phyloP scores from a whole-genome alignment of 2,329 filamentous ascomycete species.

The Alternaria sp. region DNA sequence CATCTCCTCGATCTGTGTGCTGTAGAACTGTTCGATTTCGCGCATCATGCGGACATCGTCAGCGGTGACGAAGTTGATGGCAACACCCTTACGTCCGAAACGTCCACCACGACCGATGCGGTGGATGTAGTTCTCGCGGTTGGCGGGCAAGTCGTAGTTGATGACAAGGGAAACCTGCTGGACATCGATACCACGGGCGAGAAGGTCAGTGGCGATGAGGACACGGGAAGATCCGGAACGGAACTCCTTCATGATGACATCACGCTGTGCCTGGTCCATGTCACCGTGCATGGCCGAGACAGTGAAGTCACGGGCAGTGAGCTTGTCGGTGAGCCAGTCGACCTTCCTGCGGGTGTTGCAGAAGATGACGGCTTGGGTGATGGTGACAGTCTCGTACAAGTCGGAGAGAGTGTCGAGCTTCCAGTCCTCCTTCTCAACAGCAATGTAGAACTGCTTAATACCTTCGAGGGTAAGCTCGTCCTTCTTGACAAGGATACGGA shows the following conservation, averaged over 20 bases:
- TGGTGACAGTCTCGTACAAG: constrained; percentile 98
- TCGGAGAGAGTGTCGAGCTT: constrained; percentile 99
- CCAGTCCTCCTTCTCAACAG: constrained; percentile 99
- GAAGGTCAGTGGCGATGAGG: constrained; percentile 95
- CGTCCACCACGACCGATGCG: constrained; percentile 99
- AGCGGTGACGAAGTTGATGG: constrained; percentile 99
- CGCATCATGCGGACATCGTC: constrained; percentile 99
- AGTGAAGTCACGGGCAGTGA: constrained; percentile 97
- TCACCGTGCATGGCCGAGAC: constrained; percentile 99
- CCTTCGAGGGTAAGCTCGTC: constrained; percentile 99
- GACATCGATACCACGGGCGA: constrained; percentile 99
- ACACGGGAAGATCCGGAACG: constrained; percentile 98
- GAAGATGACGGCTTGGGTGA: constrained; percentile 99
- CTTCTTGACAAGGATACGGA: constrained; percentile 99
- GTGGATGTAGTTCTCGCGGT: constrained; percentile 99
- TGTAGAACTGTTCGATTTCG: constrained; percentile 99
- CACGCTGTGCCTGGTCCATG: constrained; percentile 98
- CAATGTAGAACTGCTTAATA: constrained; percentile 99
- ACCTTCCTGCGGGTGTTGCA: constrained; percentile 99
- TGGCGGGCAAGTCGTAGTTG: constrained; percentile 99
- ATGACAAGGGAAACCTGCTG: constrained; percentile 99
- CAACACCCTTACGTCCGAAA: constrained; percentile 99
- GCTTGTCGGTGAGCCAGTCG: constrained; percentile 99
- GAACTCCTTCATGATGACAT: constrained; percentile 99
- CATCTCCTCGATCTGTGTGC: constrained; percentile 99